These are phyloP conservation scores for Aureobasidium sp. DNA, from an alignment of 2,329 filamentous ascomycete species.

Conservation along the genomic window DNA sequence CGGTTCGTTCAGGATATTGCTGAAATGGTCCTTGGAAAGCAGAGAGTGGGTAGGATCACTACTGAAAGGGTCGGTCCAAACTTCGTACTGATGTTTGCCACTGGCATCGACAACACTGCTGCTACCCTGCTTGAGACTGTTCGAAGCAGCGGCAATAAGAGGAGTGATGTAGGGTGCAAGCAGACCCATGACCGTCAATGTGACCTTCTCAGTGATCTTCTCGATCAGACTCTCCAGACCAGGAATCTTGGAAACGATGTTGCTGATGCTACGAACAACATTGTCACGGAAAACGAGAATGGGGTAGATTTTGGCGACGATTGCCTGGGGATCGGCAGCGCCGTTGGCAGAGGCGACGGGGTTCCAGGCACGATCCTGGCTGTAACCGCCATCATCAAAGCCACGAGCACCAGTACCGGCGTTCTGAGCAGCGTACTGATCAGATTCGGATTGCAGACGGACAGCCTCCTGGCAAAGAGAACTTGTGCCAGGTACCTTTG, in stretches of 20 bases:
- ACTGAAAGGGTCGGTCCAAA: conserved; percentile 42
- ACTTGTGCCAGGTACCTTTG: conserved; percentile 60
- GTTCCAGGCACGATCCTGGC: conserved; percentile 29
- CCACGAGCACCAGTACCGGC: conserved; percentile 27
- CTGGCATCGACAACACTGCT: conserved; percentile 56
- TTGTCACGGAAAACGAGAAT: conserved; percentile 91
- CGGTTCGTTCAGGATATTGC: conserved; percentile 44
- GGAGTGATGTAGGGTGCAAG: conserved; percentile 88
- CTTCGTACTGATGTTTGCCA: conserved; percentile 44
- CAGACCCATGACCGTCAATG: conserved; percentile 83
- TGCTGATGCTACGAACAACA: conserved; percentile 79
- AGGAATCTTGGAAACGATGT: conserved; percentile 83
- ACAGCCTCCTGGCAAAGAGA: conserved; percentile 41
- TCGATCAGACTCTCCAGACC: conserved; percentile 85
- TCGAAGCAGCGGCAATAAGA: conserved; percentile 80
- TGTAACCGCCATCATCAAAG: conserved; percentile 28
- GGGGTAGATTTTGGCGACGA: conserved; percentile 67
- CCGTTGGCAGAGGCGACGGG: conserved; percentile 20
- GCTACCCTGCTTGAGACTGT: conserved; percentile 78
- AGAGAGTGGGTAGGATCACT: conserved; percentile 47
- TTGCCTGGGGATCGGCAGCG: conserved; percentile 56
- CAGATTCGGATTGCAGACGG: conserved; percentile 40
- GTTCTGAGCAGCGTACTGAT: conserved; percentile 40
- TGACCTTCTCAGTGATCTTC: conserved; percentile 87
- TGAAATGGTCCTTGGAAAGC: conserved; percentile 47